Evolutionary conservation across 176 grass and related monocot species (phyloP), one percentile per base, ranked within the genome.

Genomic region (Eleusine indica): DNA sequence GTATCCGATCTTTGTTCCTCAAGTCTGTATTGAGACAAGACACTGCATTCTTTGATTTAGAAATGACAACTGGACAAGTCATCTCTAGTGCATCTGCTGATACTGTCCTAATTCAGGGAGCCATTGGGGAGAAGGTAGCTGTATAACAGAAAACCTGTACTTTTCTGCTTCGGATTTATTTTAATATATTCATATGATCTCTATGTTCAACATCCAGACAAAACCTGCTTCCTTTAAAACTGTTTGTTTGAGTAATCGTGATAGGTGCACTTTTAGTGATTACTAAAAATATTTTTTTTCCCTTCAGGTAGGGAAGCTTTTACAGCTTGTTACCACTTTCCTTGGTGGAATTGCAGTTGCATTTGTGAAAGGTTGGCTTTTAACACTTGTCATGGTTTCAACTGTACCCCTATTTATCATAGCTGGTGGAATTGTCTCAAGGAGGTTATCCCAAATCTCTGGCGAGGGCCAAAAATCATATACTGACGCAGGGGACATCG

Each of bases 81-180:
- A 66, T 89, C 28, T 69, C 71, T 3, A 38, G 66, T 35, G 48
- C 68, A 25, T 81, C 88, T 14, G 60, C 14, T 37, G 88, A 89
- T 64, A 76, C 82, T 28, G 44, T 77, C 21, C 49, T 89, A 60
- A 54, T 89, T 71, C 88, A 89, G 47, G 88, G 62, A 71, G 83
- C 83, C 11, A 86, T 89, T 32, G 81, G 82, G 28, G 88, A 89
- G 62, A 89, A 89, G 83, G 88, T 89, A 76, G 64, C n/a, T 71
- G 15, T 16, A 58, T 70, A 2, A 71, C 8, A 57, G 18, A 57
- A 57, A 57, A 57, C 17, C 18, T 57, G 18, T 57, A 57, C 54
- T 21, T 58, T 21, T 58, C 6, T 58, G 54, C 6, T 58, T n/a
- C 54, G 6, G 18, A 58, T 58, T 35, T 35, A 53, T 16, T 53